phyloP scores from a whole-genome alignment of 805 yeast species.

The Candida orba region DNA sequence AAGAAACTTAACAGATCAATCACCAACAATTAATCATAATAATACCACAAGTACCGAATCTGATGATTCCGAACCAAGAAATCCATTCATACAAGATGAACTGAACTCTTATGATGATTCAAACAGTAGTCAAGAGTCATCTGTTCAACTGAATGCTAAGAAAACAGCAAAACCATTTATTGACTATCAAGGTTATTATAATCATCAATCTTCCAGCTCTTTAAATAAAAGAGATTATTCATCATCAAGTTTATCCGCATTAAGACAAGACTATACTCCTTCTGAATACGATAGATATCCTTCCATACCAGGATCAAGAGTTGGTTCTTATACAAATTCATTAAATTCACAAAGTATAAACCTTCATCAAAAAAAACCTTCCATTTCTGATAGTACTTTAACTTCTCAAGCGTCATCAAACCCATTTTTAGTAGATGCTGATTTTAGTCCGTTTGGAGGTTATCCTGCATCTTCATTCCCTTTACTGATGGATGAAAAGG shows the following conservation, averaged over 20 bases:
- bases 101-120: conserved; percentile 20
- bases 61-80: conserved; percentile 21
- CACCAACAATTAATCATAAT: conserved; percentile 16
- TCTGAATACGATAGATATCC: conserved; percentile 67
- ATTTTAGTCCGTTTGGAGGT: conserved; percentile 91
- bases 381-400: conserved; percentile 10
- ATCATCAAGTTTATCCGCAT: conserved; percentile 18
- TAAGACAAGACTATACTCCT: conserved; percentile 32
- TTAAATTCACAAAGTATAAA: conserved; percentile 26
- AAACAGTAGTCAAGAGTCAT: conserved; percentile 17
- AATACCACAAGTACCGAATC: conserved; percentile 14
- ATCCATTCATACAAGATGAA: conserved; percentile 25
- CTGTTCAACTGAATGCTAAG: conserved; percentile 2
- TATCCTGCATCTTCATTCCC: conserved; percentile 94
- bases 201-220: conserved; percentile 34
- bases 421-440: conserved; percentile 48
- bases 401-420: conserved; percentile 24
- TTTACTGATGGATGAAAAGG: conserved; percentile 83
- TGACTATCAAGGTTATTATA: conserved; percentile 36
- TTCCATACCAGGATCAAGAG: conserved; percentile 43
- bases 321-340: conserved; percentile 42
- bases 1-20: conserved; percentile 25
- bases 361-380: conserved; percentile 11
- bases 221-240: conserved; percentile 19
- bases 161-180: conserved; percentile 29